phyloP scores from a whole-genome alignment of 768 basidiomycete genomes.

The Hypsizygus marmoreus region DNA sequence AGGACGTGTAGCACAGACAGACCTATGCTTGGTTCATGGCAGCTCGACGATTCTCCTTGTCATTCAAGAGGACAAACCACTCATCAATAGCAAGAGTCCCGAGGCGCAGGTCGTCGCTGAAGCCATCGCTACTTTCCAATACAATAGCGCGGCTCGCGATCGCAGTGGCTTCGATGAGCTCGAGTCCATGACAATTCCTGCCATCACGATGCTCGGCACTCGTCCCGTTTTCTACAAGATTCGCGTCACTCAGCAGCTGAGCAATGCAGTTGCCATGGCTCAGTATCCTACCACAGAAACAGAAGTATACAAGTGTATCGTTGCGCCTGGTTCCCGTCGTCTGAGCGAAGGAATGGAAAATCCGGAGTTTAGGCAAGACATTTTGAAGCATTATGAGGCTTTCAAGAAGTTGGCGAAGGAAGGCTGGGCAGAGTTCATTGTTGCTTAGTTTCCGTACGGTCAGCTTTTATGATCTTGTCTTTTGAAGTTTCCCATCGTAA shows the following conservation, averaged over 20 bases:
- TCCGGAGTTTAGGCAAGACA: constrained; percentile 25
- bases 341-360: constrained; percentile 31
- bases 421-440: constrained; percentile 22
- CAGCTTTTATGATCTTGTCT: no score
- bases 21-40: constrained; percentile 11
- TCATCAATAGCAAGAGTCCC: constrained; percentile 2
- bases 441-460: no score
- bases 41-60: constrained; percentile 17
- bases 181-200: constrained; percentile 31
- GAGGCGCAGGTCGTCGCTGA: constrained; percentile 28
- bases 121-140: constrained; percentile 33
- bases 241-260: constrained; percentile 31
- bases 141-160: constrained; percentile 27
- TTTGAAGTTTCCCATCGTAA: no score
- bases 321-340: constrained; percentile 7
- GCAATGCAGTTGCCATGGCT: constrained; percentile 24
- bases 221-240: constrained; percentile 37
- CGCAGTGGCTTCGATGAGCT: constrained; percentile 17
- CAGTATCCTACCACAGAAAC: constrained; percentile 24
- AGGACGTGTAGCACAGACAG: constrained; percentile 9
- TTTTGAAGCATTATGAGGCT: constrained; percentile 27
- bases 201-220: constrained; percentile 36
- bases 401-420: constrained; percentile 31
- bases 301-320: constrained; percentile 26
- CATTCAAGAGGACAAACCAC: constrained; percentile 14